phyloP scores from a whole-genome alignment of 768 basidiomycete genomes.

The Boletus rex-veris region DNA sequence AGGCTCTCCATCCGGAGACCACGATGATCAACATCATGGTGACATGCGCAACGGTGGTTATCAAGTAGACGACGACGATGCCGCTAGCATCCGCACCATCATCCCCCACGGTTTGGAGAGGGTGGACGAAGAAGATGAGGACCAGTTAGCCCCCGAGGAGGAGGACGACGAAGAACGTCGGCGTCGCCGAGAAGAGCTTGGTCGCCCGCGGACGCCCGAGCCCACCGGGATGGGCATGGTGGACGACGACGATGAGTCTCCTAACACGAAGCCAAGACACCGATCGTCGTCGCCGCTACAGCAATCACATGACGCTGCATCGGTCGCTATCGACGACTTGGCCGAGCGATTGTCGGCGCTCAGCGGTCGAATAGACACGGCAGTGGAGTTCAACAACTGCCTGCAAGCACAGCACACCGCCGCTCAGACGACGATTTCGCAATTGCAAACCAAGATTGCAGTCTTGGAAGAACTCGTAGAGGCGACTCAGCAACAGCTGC shows the following conservation, averaged over 20 bases:
- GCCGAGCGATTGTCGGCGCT: conserved; percentile 58
- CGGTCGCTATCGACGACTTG: conserved; percentile 51
- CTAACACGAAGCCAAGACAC: conserved; percentile 18
- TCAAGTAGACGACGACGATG: conserved; percentile 64
- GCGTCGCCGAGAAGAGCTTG: conserved; percentile 50
- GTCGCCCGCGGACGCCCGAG: conserved; percentile 78
- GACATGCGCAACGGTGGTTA: conserved; percentile 17
- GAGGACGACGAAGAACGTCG: conserved; percentile 49
- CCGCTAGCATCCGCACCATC: conserved; percentile 68
- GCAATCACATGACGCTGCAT: conserved; percentile 23
- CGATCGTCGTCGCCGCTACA: conserved; percentile 15
- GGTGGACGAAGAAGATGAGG: conserved; percentile 75
- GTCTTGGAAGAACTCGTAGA: conserved; percentile 68
- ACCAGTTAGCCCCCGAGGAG: conserved; percentile 38
- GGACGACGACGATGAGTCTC: conserved; percentile 43
- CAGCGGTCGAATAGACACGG: conserved; percentile 69
- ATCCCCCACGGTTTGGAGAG: conserved; percentile 65
- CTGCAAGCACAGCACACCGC: conserved; percentile 76
- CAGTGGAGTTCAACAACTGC: conserved; percentile 65
- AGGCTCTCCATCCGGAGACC: conserved; percentile 25
- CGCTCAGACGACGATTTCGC: conserved; percentile 71
- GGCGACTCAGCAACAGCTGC: conserved; percentile 40
- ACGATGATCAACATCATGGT: conserved; percentile 16
- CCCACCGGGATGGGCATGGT: conserved; percentile 58
- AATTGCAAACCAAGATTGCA: conserved; percentile 64